Base-by-base conservation (phyloP, 2,329 filamentous ascomycete species). In the Zymoseptoria ardabiliae region DNA sequence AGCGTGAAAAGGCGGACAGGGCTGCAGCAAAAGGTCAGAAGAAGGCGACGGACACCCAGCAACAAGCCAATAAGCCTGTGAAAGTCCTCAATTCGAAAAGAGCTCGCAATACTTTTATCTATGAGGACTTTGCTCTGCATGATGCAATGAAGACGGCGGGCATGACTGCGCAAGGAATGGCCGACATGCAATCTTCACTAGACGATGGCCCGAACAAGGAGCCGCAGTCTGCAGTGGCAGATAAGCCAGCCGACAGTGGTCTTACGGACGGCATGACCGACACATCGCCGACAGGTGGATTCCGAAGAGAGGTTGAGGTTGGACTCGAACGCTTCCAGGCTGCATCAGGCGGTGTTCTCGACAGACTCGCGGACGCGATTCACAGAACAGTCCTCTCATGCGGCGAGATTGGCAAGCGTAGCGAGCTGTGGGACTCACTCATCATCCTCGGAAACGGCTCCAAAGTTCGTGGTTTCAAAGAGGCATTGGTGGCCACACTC, bases 371-470 rank as follows among this genome's bases (percentile, higher is more conserved):
- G 22, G 87, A 88, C 57, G 85, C 90, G 48, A 88, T 97, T 65
- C 91, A 96, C 74, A 85, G 87, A 59, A 87, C 90, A 0, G 85
- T 97, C 56, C 87, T 92, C 66, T 85, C 86, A 41, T 90, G 96
- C 22, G 86, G 90, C 52, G 91, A 96, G 63, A 85, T 91, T 65
- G 87, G 89, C 68, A 92, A 91, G 79, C 86, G 94, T 51, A 87
- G 89, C 41, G 82, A 89, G 41, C 87, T 95, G 64, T 99, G 94
- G 94, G 93, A 97, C 68, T 90, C 88, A 61, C 76, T 99, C 56
- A 87, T 96, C 66, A 88, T 99, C 58, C 89, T 96, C 56, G 94
- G 94, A 66, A 96, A 96, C 70, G 94, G 94, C 59, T 86, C 83
- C 61, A 83, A 79, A 68, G 77, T 87, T 54, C 79, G 81, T 76